Conservation (phyloP, 495 filamentous ascomycete genomes). For the Xylaria palmicola region DNA sequence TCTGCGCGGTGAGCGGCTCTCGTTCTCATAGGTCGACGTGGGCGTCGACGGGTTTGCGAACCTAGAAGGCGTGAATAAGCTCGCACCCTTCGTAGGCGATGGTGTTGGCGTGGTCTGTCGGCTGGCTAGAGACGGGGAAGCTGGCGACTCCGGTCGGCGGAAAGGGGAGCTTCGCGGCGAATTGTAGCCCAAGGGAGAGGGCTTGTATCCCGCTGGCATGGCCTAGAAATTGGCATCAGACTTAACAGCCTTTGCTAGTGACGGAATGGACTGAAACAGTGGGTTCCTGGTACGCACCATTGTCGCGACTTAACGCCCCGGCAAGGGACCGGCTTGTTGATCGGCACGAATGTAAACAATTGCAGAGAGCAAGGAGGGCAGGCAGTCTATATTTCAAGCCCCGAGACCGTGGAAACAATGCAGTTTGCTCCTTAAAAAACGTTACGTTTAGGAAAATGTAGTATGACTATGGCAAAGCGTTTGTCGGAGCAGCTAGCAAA, state of each 20-base stretch:
- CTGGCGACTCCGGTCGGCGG: constrained; percentile 59
- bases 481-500: background rate
- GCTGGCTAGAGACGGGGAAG: constrained; percentile 43
- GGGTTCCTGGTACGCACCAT: constrained; percentile 13
- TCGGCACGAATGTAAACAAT: constrained; percentile 3
- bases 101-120: constrained; percentile 38
- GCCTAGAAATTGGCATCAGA: constrained; percentile 33
- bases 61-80: constrained; percentile 35
- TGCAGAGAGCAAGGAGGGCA: background rate
- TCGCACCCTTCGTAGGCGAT: constrained; percentile 40
- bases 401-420: background rate
- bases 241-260: background rate
- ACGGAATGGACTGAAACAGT: constrained; percentile 5
- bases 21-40: constrained; percentile 15
- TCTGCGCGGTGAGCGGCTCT: constrained; percentile 45
- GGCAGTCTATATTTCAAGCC: background rate
- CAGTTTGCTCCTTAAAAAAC: background rate
- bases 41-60: constrained; percentile 32
- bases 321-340: background rate
- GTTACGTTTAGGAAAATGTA: background rate
- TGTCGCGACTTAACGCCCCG: background rate
- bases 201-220: constrained; percentile 61
- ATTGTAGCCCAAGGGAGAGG: constrained; percentile 68
- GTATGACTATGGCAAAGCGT: background rate
- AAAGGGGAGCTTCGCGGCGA: constrained; percentile 74